A percentile compares a stretch with the other conserved stretches of the same genome.
These are phyloP conservation scores for Russula emetica DNA, from an alignment of 768 basidiomycete genomes.

Conservation along the genomic window DNA sequence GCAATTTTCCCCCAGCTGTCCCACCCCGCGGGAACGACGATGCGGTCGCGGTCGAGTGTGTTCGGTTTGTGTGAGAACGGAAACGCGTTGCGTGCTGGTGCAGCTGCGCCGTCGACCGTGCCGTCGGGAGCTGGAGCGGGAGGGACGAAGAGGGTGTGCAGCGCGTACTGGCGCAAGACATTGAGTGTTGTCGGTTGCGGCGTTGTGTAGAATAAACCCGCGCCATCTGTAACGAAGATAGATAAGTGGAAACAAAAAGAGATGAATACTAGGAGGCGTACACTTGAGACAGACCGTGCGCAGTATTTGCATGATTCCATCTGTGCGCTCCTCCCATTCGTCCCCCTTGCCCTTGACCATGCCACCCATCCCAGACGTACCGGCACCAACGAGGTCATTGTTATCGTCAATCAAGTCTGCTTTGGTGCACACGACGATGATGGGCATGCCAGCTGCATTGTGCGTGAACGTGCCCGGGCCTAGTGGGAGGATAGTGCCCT, in stretches of 20 bases:
- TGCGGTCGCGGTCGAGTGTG: conserved; percentile 85
- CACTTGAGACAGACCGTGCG: conserved; percentile 90
- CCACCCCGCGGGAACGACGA: conserved; percentile 94
- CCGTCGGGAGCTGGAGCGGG: conserved; percentile 53
- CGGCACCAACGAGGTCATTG: conserved; percentile 61
- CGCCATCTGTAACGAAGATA: conserved; percentile 63
- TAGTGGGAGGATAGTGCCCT: conserved; percentile 71
- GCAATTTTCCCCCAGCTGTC: conserved; percentile 96
- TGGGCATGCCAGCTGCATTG: conserved; percentile 80
- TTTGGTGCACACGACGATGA: conserved; percentile 87
- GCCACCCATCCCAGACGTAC: conserved; percentile 78
- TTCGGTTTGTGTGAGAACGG: conserved; percentile 86
- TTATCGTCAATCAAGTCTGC: conserved; percentile 89
- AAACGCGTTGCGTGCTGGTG: conserved; percentile 71
- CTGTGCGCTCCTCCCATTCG: conserved; percentile 94
- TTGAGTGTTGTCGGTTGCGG: conserved; percentile 70
- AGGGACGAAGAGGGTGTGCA: conserved; percentile 76
- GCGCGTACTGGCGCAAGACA: conserved; percentile 73
- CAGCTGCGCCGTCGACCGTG: conserved; percentile 34
- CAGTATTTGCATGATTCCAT: conserved; percentile 92
- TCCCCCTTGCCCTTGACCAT: conserved; percentile 91
- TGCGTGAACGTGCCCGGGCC: conserved; percentile 82
- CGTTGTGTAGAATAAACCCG: conserved; percentile 87
- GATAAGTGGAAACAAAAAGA: conserved; percentile 10
- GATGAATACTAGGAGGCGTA: conserved; percentile 40